Percentiles rank a stretch among this genome's conserved stretches.
phyloP scores from a whole-genome alignment of 1,284 basidiomycete genomes.

The Singerocomus rubriflavus region DNA sequence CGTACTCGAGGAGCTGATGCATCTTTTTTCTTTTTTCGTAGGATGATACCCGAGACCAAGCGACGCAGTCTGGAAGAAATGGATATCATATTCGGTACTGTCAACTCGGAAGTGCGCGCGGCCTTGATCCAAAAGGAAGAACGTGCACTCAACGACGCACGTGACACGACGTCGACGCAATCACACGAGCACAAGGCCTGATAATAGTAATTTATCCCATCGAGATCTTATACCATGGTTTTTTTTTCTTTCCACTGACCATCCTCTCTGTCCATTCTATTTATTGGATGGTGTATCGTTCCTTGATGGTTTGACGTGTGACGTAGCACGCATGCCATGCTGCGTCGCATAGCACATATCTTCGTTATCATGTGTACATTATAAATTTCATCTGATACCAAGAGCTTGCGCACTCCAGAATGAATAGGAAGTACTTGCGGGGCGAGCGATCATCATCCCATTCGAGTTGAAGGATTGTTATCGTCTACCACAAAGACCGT shows the following conservation, averaged over 20 bases:
- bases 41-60: conserved; percentile 73
- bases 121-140: conserved; percentile 51
- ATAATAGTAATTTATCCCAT: background rate
- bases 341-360: too few species aligned
- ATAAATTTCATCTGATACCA: too few species aligned
- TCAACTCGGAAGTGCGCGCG: conserved; percentile 55
- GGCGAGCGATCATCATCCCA: too few species aligned
- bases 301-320: too few species aligned
- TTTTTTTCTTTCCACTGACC: background rate
- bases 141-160: conserved; percentile 25
- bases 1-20: too few species aligned
- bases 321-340: too few species aligned
- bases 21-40: too few species aligned
- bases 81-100: conserved; percentile 76
- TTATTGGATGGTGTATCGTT: too few species aligned
- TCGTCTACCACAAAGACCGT: background rate
- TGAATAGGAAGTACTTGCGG: too few species aligned
- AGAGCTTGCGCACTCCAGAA: too few species aligned
- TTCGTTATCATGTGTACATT: background rate
- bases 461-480: too few species aligned
- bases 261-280: too few species aligned
- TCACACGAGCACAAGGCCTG: conserved; percentile 12
- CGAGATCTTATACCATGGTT: background rate
- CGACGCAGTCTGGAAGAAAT: conserved; percentile 74
- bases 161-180: conserved; percentile 3